Evolutionary conservation across 345 rosid genomes (phyloP).

Genomic region (Citrus hindsii): DNA sequence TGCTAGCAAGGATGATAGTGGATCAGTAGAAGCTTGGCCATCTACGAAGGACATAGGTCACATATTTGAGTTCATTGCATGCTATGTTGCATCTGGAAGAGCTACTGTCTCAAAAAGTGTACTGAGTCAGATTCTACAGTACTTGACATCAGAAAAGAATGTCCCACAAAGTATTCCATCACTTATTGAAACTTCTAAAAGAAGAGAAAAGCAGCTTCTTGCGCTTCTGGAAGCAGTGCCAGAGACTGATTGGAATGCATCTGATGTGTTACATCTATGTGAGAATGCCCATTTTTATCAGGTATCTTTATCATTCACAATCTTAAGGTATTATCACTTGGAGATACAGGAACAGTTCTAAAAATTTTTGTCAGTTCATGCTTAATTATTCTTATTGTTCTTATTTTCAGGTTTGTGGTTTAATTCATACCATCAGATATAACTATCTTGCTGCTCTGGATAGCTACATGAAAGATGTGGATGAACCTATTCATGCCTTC

Average conservation of each 20-base stretch:
- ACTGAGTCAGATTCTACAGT: conserved; percentile 55
- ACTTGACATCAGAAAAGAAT: conserved; percentile 55
- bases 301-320: conserved; percentile 40
- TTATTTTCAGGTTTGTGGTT: conserved; percentile 70
- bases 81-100: conserved; percentile 56
- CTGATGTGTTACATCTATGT: conserved; percentile 63
- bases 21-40: conserved; percentile 59
- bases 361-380: conserved; percentile 7
- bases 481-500: conserved; percentile 82
- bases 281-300: conserved; percentile 70
- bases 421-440: conserved; percentile 63
- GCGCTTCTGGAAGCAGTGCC: conserved; percentile 73
- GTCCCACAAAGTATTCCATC: conserved; percentile 23
- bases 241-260: conserved; percentile 68
- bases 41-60: conserved; percentile 57
- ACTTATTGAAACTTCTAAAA: conserved; percentile 39
- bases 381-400: conserved; percentile 1
- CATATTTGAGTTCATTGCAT: conserved; percentile 75
- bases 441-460: conserved; percentile 78
- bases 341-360: conserved; percentile 10
- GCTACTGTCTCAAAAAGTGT: conserved; percentile 63
- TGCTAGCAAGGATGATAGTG: conserved; percentile 29
- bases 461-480: conserved; percentile 81
- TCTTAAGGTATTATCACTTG: conserved; percentile 5
- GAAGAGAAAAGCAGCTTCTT: conserved; percentile 75